Base-by-base conservation (phyloP, 1,139 yeast species). In the Protomyces inundatus region DNA sequence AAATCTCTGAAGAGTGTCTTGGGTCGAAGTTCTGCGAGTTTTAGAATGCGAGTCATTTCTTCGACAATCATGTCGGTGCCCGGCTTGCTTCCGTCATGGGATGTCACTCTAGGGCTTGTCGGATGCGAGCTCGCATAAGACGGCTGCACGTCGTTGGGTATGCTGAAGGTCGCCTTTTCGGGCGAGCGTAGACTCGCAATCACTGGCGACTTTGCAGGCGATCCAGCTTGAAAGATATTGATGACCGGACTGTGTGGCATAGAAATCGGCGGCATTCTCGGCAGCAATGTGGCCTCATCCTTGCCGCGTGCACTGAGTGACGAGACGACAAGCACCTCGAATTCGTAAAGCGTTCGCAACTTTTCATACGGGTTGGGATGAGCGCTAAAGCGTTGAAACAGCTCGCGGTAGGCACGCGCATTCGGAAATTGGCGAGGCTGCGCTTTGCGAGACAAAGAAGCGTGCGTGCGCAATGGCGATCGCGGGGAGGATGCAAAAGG, bases 1-100 rank as follows among this genome's bases (percentile, higher is more conserved):
- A 60, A 14, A 14, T 60, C 64, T 45, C 64, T 35, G 37, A 54
- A 60, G 9, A 60, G 58, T 33, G 64, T 60, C 36, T 46, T 60
- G 30, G 64, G 58, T 4, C 58, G 46, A 16, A 54, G 37, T 10
- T 46, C 58, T 5, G 58, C 30, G 12, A n/a, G 54, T 30, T 40
- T 14, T 12, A 60, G 58, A 30, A 60, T 33, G 14, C 42, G 34
- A 37, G 45, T 56, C 33, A 60, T 46, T 48, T 60, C 64, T 9
- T 53, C 64, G 12, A 54, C 58, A n/a, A 60, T 60, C 37, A 52
- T 33, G 14, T 60, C 64, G 7, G 58, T 54, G 6, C 58, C 58
- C 5, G 56, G 55, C 30, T 33, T 50, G 23, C 37, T 34, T 3
- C 30, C 30, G 5, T 10, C 30, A n/a, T 6, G 16, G 10, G 30